Conservation (phyloP, 2,329 filamentous ascomycete genomes). For the Pyrenochaeta sp. region DNA sequence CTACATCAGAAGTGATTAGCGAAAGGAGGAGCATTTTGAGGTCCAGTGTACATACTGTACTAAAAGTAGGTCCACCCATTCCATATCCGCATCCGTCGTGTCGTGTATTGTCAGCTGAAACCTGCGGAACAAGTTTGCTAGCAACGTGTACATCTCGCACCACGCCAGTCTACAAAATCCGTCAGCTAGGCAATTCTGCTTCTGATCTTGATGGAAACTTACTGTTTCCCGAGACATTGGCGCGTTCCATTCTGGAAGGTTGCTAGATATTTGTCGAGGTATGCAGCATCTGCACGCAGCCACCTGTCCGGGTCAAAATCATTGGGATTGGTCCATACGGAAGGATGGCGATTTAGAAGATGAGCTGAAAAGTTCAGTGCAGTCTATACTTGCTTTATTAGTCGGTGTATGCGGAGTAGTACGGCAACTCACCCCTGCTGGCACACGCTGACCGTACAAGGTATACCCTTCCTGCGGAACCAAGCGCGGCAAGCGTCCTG, state of each 20-base stretch:
- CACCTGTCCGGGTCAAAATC: conserved; percentile 14
- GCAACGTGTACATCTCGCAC: conserved; percentile 14
- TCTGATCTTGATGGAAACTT: not conserved
- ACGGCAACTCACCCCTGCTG: not conserved
- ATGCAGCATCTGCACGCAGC: conserved; percentile 2
- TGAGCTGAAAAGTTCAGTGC: conserved; percentile 14
- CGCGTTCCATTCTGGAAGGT: conserved; percentile 15
- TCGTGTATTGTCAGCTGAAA: conserved; percentile 10
- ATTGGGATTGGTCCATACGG: conserved; percentile 5
- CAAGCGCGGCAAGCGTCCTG: conserved; percentile 8
- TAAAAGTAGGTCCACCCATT: conserved; percentile 14
- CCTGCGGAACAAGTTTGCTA: conserved; percentile 13
- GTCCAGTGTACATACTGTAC: conserved; percentile 1
- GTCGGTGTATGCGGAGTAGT: not conserved
- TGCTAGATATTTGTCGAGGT: conserved; percentile 19
- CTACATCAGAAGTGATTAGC: not conserved
- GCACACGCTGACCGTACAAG: conserved; percentile 11
- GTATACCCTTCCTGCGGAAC: conserved; percentile 14
- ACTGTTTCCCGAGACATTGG: conserved; percentile 20
- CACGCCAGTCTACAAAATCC: conserved; percentile 5
- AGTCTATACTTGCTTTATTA: not conserved
- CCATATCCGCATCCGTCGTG: conserved; percentile 15
- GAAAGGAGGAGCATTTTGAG: not conserved
- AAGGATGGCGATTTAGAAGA: conserved; percentile 15
- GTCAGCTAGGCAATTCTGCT: not conserved